Evolutionary conservation across 2,329 filamentous ascomycete species (phyloP), one percentile per base, ranked within the genome.

Genomic region (Aspergillus unguis): DNA sequence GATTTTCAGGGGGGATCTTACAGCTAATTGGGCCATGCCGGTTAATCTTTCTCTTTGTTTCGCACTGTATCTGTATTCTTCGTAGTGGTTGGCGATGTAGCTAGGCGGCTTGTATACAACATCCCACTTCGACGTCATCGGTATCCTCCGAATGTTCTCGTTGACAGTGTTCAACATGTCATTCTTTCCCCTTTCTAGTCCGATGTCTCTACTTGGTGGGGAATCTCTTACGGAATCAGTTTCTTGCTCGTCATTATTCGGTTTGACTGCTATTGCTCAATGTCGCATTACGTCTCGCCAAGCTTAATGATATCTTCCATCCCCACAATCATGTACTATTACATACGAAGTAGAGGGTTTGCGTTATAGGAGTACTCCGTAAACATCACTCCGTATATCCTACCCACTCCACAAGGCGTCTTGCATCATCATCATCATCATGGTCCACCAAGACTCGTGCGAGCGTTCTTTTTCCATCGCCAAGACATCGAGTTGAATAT

Each of bases 401-500:
- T 47, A 42, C 42, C 17, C 7, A 8, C 40, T 44, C 43, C 31
- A 44, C 10, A 25, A 17, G 17, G 5, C 52, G 5, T 25, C 17
- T 23, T 25, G 36, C 9, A 50, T 50, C 58, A 54, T 50, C 55
- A 53, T 50, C 55, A 53, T 58, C 57, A 59, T 56, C 49, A 53
- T 23, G 38, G 52, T 50, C 55, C 59, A 60, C 58, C 48, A 25
- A 57, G 37, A 28, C 45, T 54, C 38, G 49, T 33, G 37, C 55
- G 54, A 28, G 28, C 45, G 44, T 49, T 45, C 17, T 51, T 59
- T 48, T 52, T 61, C 44, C 37, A 45, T 17, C 57, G 52, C 11
- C 47, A 47, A 8, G 58, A 55, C 53, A 62, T 58, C n/a, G 60
- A 62, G 49, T 57, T 59, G 32, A 62, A 54, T 40, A 62, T 50